Percentiles rank a stretch among this genome's conserved stretches.
Conservation (phyloP, 192 early-diverging fungal genomes). For the Gigaspora rosea region DNA sequence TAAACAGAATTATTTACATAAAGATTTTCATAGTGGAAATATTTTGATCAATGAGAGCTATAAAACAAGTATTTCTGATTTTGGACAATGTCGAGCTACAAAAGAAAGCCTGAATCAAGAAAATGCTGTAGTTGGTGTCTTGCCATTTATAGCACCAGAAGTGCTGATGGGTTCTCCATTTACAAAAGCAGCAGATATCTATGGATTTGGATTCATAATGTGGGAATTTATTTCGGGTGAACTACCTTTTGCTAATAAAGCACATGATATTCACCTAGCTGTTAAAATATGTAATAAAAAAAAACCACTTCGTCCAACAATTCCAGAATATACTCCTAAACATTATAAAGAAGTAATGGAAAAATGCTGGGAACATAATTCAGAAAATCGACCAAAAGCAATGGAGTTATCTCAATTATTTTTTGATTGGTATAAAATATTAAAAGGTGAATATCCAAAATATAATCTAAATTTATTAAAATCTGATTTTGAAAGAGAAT, state of each 20-base stretch:
- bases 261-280: not conserved
- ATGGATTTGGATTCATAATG: not conserved
- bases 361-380: not conserved
- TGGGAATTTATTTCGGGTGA: not conserved
- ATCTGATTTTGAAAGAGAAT: too few species aligned
- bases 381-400: not conserved
- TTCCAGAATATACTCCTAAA: not conserved
- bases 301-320: too few species aligned
- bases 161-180: not conserved
- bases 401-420: not conserved
- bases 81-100: too few species aligned
- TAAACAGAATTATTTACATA: too few species aligned
- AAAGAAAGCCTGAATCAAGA: too few species aligned
- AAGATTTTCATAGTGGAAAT: too few species aligned
- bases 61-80: too few species aligned
- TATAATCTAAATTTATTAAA: too few species aligned
- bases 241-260: not conserved
- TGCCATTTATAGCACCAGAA: not conserved
- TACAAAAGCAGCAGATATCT: not conserved
- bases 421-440: not conserved
- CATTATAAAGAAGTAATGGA: not conserved
- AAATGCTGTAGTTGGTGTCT: not conserved
- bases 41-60: too few species aligned
- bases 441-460: too few species aligned
- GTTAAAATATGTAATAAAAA: not conserved